Base-by-base conservation (phyloP, 495 filamentous ascomycete genomes). In the Lophium mytilinum region DNA sequence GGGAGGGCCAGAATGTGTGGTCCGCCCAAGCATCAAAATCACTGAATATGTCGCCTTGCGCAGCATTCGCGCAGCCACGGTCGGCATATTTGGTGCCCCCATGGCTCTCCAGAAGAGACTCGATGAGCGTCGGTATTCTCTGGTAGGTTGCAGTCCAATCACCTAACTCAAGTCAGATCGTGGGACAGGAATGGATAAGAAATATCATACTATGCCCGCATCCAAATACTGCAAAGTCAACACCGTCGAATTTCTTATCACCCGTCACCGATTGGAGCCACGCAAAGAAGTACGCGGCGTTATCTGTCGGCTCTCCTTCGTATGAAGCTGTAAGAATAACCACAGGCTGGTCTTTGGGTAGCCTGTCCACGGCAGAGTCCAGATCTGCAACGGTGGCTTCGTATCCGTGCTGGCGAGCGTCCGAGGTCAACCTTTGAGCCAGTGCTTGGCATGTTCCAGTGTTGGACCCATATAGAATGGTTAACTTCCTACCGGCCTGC, bases 61-160 rank as follows among this genome's bases (percentile, higher is more conserved):
- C 80, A 40, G 79, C 83, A 64, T 90, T 84, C 0, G 80, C 73
- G 0, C 78, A 64, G 8, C 87, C 87, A 14, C 80, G 67, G 0
- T 77, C 69, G 3, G 75, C 78, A 3, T 88, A 69, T 9, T 79
- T 72, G 45, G 68, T 74, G 37, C 75, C 83, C 10, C 87, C 87
- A 17, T 73, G 74, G n/a, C 77, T 68, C 8, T 68, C 69, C 7
- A 61, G 53, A 2, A 39, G 17, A 14, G 10, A 21, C 35, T 61
- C 30, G 0, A 88, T 68, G 0, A 81, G 66, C 56, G 78, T 87
- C 9, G 86, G 85, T 18, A 90, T 74, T 37, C 76, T 74, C 55
- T 88, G 82, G 72, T 86, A 88, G 3, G 86, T 89, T 37, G 80
- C 66, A 0, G 72, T 70, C 86, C 86, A 89, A 61, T 89, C 79